Base-by-base conservation (phyloP, 2,329 filamentous ascomycete species). In the Fusarium sp. region DNA sequence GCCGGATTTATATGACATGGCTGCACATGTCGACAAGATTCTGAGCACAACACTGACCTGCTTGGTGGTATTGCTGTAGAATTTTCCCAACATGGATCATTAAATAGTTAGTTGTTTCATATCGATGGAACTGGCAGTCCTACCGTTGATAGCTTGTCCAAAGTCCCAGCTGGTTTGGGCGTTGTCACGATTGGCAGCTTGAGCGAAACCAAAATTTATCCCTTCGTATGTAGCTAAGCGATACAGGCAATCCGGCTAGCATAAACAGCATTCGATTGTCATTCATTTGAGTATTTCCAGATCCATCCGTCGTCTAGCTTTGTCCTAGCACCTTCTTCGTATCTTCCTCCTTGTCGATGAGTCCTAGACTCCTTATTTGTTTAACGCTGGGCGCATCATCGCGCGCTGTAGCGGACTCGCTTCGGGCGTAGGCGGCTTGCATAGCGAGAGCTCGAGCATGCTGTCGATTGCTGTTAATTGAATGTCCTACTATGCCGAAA, bases 281-380 rank as follows among this genome's bases (percentile, higher is more conserved):
- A 53, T 67, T 60, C 30, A 55, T 68, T 68, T 45, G 45, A 57
- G 53, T 64, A 63, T 63, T 55, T 56, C 61, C 39, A 48, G 22
- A 47, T 66, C 47, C 45, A 26, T 63, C 47, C 41, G 28, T 30
- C 50, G 42, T 65, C 73, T 78, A 81, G 53, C 64, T 79, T 63
- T 78, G 80, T 41, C 83, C 84, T 57, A 89, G 76, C 65, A 90
- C 87, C 80, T 89, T 88, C 81, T 92, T 90, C 63, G 91, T 90
- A 77, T 96, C 93, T 78, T 97, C 93, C 76, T 96, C 92, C 83
- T 94, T 94, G 80, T 92, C 92, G 78, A 98, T 80, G 75, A 98
- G 84, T 50, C 96, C 96, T 72, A 98, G 83, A 82, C 93, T 95
- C 83, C 94, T 89, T 87, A 98, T 97, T 86, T 96, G 91, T 69